phyloP scores from a whole-genome alignment of 495 filamentous ascomycete genomes.

The Aspergillus mulundensis region DNA sequence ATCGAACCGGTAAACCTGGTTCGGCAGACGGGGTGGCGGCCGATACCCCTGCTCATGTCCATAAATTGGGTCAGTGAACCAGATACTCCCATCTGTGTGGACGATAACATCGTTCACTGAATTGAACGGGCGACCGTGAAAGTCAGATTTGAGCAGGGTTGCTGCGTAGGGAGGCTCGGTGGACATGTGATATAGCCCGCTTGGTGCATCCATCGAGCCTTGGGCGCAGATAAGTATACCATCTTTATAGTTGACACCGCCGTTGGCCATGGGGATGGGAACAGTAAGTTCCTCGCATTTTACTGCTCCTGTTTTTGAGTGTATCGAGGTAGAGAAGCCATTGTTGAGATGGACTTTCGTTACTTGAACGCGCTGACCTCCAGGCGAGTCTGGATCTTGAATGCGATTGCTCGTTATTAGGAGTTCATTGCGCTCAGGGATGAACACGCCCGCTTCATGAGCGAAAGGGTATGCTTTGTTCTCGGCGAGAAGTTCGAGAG shows the following conservation, averaged over 20 bases:
- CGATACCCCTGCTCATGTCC: slow-evolving; percentile 56
- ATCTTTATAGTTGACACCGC: slow-evolving; percentile 45
- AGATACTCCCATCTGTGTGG: slow-evolving; percentile 51
- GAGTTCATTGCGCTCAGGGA: slow-evolving; percentile 35
- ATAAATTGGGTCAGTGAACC: slow-evolving; percentile 64
- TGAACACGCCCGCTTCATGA: slow-evolving; percentile 58
- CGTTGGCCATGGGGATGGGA: slow-evolving; percentile 53
- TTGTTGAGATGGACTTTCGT: slow-evolving; percentile 27
- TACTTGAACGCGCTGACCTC: slow-evolving; percentile 29
- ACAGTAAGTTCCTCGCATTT: slow-evolving; percentile 23
- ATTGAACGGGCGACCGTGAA: slow-evolving; percentile 56
- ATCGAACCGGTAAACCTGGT: slow-evolving; percentile 55
- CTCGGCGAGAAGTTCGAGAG: slow-evolving; percentile 28
- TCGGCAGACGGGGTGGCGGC: slow-evolving; percentile 45
- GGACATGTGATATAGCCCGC: slow-evolving; percentile 50
- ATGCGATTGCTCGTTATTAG: slow-evolving; percentile 55
- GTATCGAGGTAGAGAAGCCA: not conserved
- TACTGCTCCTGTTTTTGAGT: not conserved
- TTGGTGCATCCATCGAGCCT: slow-evolving; percentile 40
- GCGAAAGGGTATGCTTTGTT: slow-evolving; percentile 46
- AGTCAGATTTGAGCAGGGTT: slow-evolving; percentile 37
- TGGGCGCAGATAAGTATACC: slow-evolving; percentile 50
- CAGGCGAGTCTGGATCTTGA: slow-evolving; percentile 1
- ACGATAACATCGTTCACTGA: slow-evolving; percentile 57
- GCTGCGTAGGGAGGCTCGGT: slow-evolving; percentile 17